Evolutionary conservation across 2,329 filamentous ascomycete species (phyloP), one percentile per base, ranked within the genome.

Genomic region (Chaetomium olivaceum): DNA sequence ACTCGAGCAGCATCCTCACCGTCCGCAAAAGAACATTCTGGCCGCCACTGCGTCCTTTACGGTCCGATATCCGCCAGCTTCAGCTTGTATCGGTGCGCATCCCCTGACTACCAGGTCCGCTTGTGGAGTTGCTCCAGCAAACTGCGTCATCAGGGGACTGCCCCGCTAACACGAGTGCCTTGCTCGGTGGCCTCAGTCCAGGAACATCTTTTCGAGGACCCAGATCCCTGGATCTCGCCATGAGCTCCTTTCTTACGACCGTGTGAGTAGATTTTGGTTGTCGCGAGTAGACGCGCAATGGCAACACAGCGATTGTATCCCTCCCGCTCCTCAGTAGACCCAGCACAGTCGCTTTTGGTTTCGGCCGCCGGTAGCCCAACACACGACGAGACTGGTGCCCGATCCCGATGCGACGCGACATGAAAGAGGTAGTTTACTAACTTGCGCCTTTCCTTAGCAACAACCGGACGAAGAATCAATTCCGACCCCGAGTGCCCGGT

Each of bases 391-490:
- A 50, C 46, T 27, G 46, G 57, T 51, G 27, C 63, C 31, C 60
- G 55, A 63, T 14, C 23, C 33, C 46, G 0, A 48, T 43, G 8
- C 19, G 25, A 60, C 56, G 62, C 62, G 57, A 27, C 36, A 21
- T 4, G 23, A 29, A 46, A 63, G 11, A 36, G 23, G 14, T 16
- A 55, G 19, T 8, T 57, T 31, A 62, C 68, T 71, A 58, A 71
- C 67, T 51, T 46, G 46, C 16, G 29, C 12, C 12, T 7, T 1
- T 14, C 27, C 29, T 21, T 76, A 95, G 92, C 72, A 95, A 95
- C 81, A 89, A 93, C 77, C 90, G 93, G 75, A 92, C 91, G 72
- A 89, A 91, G 78, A 93, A 91, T 74, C 91, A 95, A 72, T 98
- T 98, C 83, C 92, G 93, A 76, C 92, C 94, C 46, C 91, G 93